Percentiles rank a stretch among this genome's conserved stretches.
Evolutionary conservation across 225 moss, liverwort and hornwort species (phyloP).

Genomic region (Neckera pumila): DNA sequence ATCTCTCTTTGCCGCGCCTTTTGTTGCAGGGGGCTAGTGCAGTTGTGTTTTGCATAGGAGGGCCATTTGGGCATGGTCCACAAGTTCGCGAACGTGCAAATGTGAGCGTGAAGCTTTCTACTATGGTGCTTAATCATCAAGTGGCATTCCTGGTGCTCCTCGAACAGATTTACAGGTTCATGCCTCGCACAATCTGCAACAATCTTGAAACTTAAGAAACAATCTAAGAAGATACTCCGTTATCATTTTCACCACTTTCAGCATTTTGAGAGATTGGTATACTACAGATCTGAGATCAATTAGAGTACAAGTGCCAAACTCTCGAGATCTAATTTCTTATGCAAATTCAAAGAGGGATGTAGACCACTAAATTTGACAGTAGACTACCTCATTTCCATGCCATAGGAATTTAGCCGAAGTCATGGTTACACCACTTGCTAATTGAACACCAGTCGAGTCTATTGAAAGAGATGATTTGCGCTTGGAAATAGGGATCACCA

Average conservation of each 20-base stretch:
- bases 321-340: background rate
- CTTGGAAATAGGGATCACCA: background rate
- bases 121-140: slow-evolving; percentile 91
- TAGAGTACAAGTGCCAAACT: background rate
- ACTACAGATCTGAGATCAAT: background rate
- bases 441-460: background rate
- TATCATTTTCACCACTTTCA: background rate
- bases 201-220: background rate
- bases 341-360: background rate
- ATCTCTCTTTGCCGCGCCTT: background rate
- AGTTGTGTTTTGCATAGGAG: slow-evolving; percentile 87
- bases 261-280: background rate
- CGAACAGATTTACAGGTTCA: slow-evolving; percentile 90
- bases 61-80: slow-evolving; percentile 83
- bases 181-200: background rate
- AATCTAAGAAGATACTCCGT: background rate
- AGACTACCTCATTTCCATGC: background rate
- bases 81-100: slow-evolving; percentile 72
- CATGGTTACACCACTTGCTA: background rate
- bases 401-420: background rate
- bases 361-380: background rate
- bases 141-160: slow-evolving; percentile 83
- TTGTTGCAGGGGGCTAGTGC: slow-evolving; percentile 64
- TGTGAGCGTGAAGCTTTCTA: slow-evolving; percentile 62
- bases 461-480: background rate